A percentile compares a stretch with the other conserved stretches of the same genome.
phyloP scores from a whole-genome alignment of 345 rosid species.

The Reutealis trisperma region DNA sequence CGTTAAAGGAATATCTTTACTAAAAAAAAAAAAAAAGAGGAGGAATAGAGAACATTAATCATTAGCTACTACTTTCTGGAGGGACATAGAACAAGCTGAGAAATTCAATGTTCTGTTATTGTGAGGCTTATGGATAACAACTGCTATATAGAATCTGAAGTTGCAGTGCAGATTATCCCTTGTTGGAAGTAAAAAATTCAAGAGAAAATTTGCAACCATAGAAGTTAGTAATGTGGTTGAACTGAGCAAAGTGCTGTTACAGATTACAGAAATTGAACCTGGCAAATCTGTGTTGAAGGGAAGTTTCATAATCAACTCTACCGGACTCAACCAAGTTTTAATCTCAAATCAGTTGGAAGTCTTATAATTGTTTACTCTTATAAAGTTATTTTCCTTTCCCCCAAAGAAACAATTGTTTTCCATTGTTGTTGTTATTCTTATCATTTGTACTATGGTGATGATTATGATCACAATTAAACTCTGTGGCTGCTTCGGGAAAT shows the following conservation, averaged over 20 bases:
- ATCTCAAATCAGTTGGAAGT: background rate
- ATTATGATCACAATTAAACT: background rate
- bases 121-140: no score
- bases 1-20: no score
- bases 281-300: no score
- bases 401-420: background rate
- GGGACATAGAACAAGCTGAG: no score
- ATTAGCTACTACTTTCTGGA: no score
- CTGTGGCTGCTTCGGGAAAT: background rate
- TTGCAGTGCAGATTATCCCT: background rate
- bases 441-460: background rate
- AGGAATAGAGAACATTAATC: no score
- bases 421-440: constrained; percentile 2
- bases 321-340: background rate
- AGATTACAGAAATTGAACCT: background rate
- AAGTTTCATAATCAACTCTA: background rate
- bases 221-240: background rate
- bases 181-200: background rate
- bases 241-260: background rate
- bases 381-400: background rate
- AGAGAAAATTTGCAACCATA: background rate
- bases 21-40: no score
- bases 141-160: background rate
- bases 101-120: no score
- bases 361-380: background rate